Base-by-base conservation (phyloP, 306 rosid species). In the Medicago ruthenica region DNA sequence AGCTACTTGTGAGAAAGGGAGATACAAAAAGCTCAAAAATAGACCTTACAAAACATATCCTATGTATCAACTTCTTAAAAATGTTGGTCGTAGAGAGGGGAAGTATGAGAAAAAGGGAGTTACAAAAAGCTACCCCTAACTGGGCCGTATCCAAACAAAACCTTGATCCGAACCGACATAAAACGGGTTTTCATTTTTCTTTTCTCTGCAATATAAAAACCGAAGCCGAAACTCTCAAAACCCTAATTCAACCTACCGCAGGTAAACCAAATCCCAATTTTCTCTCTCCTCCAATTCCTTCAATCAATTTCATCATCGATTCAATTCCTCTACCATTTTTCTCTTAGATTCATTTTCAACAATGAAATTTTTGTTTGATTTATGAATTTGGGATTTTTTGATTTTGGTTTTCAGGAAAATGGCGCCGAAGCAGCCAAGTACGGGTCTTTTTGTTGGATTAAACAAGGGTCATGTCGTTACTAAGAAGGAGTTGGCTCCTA, bases 371-470 rank as follows among this genome's bases (percentile, higher is more conserved):
- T n/a, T n/a, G n/a, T n/a, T n/a, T n/a, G n/a, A n/a, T n/a, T n/a
- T n/a, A n/a, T n/a, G n/a, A n/a, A n/a, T 59, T 22, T 59, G 16
- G 5, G 13, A 0, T 12, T 24, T 24, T 9, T 8, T 31, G 17
- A 17, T 63, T 36, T 61, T 14, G 15, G 14, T 8, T 1, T 66
- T 11, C 31, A 66, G 71, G 55, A 48, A 70, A 79, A 93, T 93
- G 98, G 98, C 98, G 72, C 98, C 93, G 12, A 87, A 90, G 55
- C 93, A 83, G 79, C 91, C 98, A 31, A 89, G 84, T 53, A 83
- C 88, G 5, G 96, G 97, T 53, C 84, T 93, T 55, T 88, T 87
- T 51, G 98, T 93, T 54, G 98, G 98, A 6, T 75, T 91, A 70
- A 93, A 91, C 76, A 93, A 86, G 70, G 96, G 98, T 6, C 96